Evolutionary conservation across 2,329 filamentous ascomycete genomes (phyloP), one percentile per base, ranked within the genome.

Genomic region (Neofusicoccum laricinum): DNA sequence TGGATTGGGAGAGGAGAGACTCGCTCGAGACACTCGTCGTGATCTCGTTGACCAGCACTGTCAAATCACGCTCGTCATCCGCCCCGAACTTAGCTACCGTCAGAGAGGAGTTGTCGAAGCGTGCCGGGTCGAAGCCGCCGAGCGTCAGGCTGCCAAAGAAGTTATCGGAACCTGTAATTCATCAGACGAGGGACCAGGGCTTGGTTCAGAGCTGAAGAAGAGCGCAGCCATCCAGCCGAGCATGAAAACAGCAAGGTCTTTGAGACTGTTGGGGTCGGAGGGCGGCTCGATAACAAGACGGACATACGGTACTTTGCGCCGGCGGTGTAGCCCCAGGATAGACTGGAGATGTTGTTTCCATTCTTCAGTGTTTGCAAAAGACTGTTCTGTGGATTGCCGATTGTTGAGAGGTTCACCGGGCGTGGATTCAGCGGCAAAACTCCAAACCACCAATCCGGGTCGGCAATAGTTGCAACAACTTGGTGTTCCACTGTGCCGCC

Each of bases 91-190:
- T 76, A 64, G 7, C 73, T 71, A 46, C 71, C 4, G 59, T 49
- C 4, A 43, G 34, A 2, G 51, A 21, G 1, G 10, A 8, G 15
- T 49, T 58, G 15, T 58, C 32, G 64, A 78, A 78, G 3, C 76
- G 72, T 40, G 74, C 74, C 51, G 66, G 41, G 45, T 79, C 79
- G 66, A 77, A 79, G 15, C 78, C 77, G 30, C 77, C 77, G 1
- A 79, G 68, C 2, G 72, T 72, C 19, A 79, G 68, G 38, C 74
- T 77, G 10, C 77, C 77, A 63, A 68, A 76, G 6, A 77, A 71
- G 21, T 73, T 70, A 12, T 49, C 43, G 4, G 46, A 62, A 15
- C 41, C 38, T 51, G 30, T n/a, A 30, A 40, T 4, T 15, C 1
- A 15, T 30, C 19, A 38, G 12, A 40, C 7, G 19, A 15, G 15